Base-by-base conservation (phyloP, 83 land plant species). In the Picea engelmannii region DNA sequence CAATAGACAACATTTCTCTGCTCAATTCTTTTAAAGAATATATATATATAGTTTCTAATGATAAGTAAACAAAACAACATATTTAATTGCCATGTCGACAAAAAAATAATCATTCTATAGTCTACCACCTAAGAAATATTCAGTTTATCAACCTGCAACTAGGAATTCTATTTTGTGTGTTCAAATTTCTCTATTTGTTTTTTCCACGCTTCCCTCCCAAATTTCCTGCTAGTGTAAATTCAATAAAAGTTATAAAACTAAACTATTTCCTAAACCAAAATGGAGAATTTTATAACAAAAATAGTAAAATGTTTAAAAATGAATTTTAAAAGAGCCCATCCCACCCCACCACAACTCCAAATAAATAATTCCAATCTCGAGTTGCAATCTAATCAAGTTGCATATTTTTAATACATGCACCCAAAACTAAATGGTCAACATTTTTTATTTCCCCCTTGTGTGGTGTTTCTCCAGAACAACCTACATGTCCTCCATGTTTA, bases 331-430 rank as follows among this genome's bases (percentile, higher is more conserved):
- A 20, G 42, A 67, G 4, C 71, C 71, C 40, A 67, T 31, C 52
- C 75, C 44, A 42, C 31, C 44, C 52, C 11, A 13, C 71, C 17
- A 44, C 52, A 1, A 38, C 49, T 13, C 75, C 75, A 8, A 42
- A 40, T 70, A 42, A 40, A 70, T 21, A 20, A 70, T 70, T 13
- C 20, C 8, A n/a, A 42, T 20, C 18, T 70, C 52, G 42, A 20
- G 75, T 44, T 17, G 42, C 75, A 42, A 70, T 70, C 84, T 85
- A 84, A 55, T 82, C 84, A 71, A 79, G 85, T 78, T 89, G 84
- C 91, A 91, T 77, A 55, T 91, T 82, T 82, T 91, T 89, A 31
- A 89, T 79, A 86, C 87, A 89, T 4, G 91, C 93, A 9, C 86
- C 86, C 52, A 91, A 60, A 10, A 82, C 86, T 20, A 88, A 52